These are phyloP conservation scores for Boletus subparvulus DNA, from an alignment of 768 basidiomycete genomes.

Conservation along the genomic window DNA sequence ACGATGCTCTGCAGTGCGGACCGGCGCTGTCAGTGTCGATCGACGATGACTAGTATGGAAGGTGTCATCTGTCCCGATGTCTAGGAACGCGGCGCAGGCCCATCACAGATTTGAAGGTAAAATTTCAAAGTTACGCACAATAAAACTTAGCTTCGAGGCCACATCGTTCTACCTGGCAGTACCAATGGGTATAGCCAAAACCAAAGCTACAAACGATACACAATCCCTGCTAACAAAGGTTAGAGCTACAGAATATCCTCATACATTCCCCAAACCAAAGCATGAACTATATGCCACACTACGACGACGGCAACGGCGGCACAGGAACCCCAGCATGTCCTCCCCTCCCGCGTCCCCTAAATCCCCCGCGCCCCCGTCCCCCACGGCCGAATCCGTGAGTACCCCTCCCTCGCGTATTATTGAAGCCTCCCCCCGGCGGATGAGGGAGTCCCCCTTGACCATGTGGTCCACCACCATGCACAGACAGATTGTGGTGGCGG, in stretches of 20 bases:
- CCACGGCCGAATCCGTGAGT: conserved; percentile 32
- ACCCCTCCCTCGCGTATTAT: conserved; percentile 31
- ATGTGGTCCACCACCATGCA: conserved; percentile 29
- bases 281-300: neutral
- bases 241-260: conserved; percentile 7
- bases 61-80: too few species aligned
- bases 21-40: too few species aligned
- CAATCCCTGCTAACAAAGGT: neutral
- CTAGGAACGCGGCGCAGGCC: too few species aligned
- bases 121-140: too few species aligned
- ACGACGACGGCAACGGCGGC: conserved; percentile 8
- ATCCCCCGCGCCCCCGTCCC: conserved; percentile 31
- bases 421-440: conserved; percentile 23
- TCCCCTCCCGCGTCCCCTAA: conserved; percentile 35
- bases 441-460: conserved; percentile 32
- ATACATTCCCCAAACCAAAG: neutral
- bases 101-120: too few species aligned
- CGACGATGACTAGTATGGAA: too few species aligned
- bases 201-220: neutral
- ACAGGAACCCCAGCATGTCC: conserved; percentile 7
- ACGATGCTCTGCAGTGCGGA: too few species aligned
- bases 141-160: too few species aligned
- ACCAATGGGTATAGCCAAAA: too few species aligned
- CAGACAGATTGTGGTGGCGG: conserved; percentile 6
- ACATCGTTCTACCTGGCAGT: too few species aligned